These are phyloP conservation scores for Eragrostis nindensis DNA, from an alignment of 176 grass and related monocot species.

Conservation along the genomic window DNA sequence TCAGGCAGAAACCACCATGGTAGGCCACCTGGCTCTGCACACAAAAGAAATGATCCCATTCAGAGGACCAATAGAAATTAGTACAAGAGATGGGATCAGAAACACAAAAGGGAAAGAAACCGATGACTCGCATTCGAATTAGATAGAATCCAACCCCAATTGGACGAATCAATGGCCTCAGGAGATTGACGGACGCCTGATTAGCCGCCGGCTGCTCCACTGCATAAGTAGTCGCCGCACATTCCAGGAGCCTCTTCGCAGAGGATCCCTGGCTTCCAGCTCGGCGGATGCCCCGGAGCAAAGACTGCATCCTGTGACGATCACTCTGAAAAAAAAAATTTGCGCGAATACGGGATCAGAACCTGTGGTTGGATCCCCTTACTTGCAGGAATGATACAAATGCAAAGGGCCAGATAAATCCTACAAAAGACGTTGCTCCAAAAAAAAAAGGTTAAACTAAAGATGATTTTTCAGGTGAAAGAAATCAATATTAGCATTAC, in stretches of 20 bases:
- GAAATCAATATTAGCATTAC: neutral
- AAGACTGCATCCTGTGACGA: constrained; percentile 30
- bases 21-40: neutral
- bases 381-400: neutral
- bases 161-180: neutral
- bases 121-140: neutral
- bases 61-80: neutral
- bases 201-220: neutral
- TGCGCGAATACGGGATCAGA: neutral
- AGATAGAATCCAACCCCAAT: constrained; percentile 1
- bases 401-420: neutral
- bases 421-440: neutral
- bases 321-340: neutral
- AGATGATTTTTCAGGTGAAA: neutral
- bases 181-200: neutral
- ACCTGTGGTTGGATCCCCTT: neutral
- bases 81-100: neutral
- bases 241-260: constrained; percentile 20
- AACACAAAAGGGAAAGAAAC: neutral
- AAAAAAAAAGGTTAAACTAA: too few species aligned
- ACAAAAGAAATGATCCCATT: neutral
- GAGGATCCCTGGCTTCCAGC: neutral
- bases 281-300: constrained; percentile 31
- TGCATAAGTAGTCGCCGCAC: neutral
- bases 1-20: constrained; percentile 21